Conservation (phyloP, 2,329 filamentous ascomycete genomes). For the Bipolaris gigantea region DNA sequence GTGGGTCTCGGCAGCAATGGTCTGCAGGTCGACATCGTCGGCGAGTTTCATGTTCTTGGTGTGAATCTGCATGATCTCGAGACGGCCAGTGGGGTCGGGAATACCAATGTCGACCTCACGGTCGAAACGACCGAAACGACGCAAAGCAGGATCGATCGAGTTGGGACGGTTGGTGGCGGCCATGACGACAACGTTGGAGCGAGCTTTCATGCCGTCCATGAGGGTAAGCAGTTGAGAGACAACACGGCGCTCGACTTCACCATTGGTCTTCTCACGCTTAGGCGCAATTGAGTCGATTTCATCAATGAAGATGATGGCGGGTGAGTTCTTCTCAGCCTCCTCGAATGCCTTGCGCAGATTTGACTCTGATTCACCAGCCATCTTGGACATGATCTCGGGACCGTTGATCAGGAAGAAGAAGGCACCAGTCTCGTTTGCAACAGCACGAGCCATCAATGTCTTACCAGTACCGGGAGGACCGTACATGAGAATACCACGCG, state of each 20-base stretch:
- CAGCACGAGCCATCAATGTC: conserved; percentile 97
- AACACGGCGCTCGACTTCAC: conserved; percentile 96
- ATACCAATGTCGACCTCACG: conserved; percentile 99
- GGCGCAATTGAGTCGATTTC: conserved; percentile 99
- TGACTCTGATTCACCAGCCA: conserved; percentile 98
- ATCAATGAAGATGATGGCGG: conserved; percentile 99
- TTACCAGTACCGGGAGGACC: conserved; percentile 99
- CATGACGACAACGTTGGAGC: conserved; percentile 98
- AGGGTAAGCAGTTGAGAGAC: conserved; percentile 95
- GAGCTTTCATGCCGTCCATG: conserved; percentile 99
- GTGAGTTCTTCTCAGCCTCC: conserved; percentile 99
- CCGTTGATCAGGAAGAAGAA: conserved; percentile 99
- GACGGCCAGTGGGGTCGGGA: conserved; percentile 94
- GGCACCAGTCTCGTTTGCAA: conserved; percentile 97
- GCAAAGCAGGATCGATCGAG: conserved; percentile 95
- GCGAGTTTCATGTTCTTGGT: conserved; percentile 99
- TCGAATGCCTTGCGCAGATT: conserved; percentile 99
- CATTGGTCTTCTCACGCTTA: conserved; percentile 99
- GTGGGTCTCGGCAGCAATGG: conserved; percentile 96
- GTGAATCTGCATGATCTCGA: conserved; percentile 98
- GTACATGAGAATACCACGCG: conserved; percentile 90
- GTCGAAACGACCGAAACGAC: conserved; percentile 98
- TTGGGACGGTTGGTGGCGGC: conserved; percentile 98
- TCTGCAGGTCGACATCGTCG: conserved; percentile 94
- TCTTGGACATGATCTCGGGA: conserved; percentile 99